Conservation (phyloP, 148 eudicot genomes). For the Linanthus parryae region DNA sequence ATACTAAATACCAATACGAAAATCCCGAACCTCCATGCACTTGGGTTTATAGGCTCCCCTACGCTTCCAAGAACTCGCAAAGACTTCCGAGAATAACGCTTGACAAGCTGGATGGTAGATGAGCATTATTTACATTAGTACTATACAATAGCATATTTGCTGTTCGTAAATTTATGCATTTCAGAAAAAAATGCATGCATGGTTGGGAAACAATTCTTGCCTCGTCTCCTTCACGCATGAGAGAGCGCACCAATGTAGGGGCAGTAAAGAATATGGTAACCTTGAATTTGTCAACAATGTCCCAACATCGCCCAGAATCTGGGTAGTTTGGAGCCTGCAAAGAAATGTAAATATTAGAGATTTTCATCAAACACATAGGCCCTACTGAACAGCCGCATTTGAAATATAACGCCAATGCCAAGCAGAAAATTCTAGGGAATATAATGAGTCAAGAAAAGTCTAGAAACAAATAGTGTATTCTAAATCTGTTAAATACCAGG, state of each 20-base stretch:
- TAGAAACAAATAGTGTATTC: too few relatives aligned
- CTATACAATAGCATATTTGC: too few relatives aligned
- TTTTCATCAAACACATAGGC: too few relatives aligned
- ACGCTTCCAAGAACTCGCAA: conserved; percentile 96
- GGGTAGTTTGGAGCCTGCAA: conserved; percentile 95
- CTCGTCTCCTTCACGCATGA: conserved; percentile 94
- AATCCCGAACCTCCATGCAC: conserved; percentile 86
- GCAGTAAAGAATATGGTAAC: conserved; percentile 93
- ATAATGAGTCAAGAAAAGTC: too few relatives aligned
- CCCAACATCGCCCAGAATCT: conserved; percentile 95
- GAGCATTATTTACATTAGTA: conserved; percentile 3
- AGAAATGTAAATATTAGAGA: too few relatives aligned
- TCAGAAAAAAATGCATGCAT: too few relatives aligned
- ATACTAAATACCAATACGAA: background rate
- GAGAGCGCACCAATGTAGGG: conserved; percentile 90
- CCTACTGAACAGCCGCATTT: too few relatives aligned
- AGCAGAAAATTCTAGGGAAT: too few relatives aligned
- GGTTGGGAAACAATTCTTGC: too few relatives aligned
- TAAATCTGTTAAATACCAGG: too few relatives aligned
- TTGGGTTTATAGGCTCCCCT: conserved; percentile 99
- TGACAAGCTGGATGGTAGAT: conserved; percentile 59
- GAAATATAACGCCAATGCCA: too few relatives aligned
- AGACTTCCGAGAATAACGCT: conserved; percentile 92
- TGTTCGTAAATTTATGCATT: too few relatives aligned
- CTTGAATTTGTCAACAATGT: conserved; percentile 93